Evolutionary conservation across 345 rosid genomes (phyloP).

Genomic region (Aurinia saxatilis): DNA sequence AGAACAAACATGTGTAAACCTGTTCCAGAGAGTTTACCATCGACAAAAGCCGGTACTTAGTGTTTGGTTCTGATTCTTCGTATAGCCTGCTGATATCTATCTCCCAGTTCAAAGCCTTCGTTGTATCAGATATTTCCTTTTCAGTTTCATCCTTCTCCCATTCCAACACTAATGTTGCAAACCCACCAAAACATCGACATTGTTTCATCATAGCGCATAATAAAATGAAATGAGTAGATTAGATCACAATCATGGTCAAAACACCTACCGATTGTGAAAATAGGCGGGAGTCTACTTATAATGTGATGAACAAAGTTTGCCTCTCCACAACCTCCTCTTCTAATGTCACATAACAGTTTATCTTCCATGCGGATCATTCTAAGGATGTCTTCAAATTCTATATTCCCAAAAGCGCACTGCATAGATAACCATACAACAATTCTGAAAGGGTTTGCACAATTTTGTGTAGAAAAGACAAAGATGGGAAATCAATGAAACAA

Average conservation of each 20-base stretch:
- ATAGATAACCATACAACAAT: background rate
- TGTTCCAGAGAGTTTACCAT: slow-evolving; percentile 19
- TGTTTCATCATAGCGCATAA: background rate
- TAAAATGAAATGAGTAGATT: background rate
- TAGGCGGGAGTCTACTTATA: slow-evolving; percentile 4
- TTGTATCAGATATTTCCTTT: slow-evolving; percentile 8
- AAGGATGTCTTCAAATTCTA: slow-evolving; percentile 17
- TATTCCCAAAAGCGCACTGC: slow-evolving; percentile 5
- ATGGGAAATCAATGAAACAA: background rate
- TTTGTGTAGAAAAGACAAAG: background rate
- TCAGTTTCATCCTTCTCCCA: slow-evolving; percentile 21
- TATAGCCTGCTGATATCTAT: slow-evolving; percentile 23
- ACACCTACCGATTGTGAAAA: slow-evolving; percentile 11
- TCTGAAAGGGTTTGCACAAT: background rate
- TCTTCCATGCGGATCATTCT: slow-evolving; percentile 2
- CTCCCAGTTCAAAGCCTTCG: slow-evolving; percentile 15
- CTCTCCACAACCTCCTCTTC: slow-evolving; percentile 19
- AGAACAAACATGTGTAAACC: background rate
- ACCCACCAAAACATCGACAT: background rate
- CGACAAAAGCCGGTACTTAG: slow-evolving; percentile 18
- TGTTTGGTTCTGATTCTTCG: slow-evolving; percentile 9
- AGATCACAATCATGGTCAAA: background rate
- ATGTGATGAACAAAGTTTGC: slow-evolving; percentile 1
- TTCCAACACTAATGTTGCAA: slow-evolving; percentile 17
- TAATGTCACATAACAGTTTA: slow-evolving; percentile 8